phyloP scores from a whole-genome alignment of 768 basidiomycete genomes.

The Terana coerulea region DNA sequence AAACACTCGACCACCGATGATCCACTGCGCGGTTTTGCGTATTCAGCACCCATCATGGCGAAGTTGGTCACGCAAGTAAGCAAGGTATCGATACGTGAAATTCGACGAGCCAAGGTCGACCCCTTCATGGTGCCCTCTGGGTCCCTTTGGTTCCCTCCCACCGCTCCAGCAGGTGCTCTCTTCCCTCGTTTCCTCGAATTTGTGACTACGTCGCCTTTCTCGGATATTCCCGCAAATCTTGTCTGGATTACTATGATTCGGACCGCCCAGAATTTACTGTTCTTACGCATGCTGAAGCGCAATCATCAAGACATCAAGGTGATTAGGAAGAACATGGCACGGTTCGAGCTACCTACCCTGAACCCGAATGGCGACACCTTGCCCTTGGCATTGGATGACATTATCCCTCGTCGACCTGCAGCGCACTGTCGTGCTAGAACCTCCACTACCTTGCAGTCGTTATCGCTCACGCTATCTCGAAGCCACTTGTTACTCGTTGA shows the following conservation, averaged over 20 bases:
- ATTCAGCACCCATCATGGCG: slow-evolving; percentile 54
- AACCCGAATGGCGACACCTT: slow-evolving; percentile 26
- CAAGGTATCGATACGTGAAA: slow-evolving; percentile 66
- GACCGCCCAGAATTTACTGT: slow-evolving; percentile 66
- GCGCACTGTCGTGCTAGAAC: slow-evolving; percentile 6
- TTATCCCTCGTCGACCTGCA: slow-evolving; percentile 37
- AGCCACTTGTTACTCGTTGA: slow-evolving; percentile 67
- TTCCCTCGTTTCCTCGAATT: slow-evolving; percentile 47
- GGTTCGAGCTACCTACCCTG: slow-evolving; percentile 54
- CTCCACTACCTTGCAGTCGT: slow-evolving; percentile 27
- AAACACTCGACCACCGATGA: slow-evolving; percentile 40
- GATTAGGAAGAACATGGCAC: slow-evolving; percentile 60
- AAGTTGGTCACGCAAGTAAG: slow-evolving; percentile 61
- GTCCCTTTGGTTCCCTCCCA: slow-evolving; percentile 60
- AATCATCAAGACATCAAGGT: slow-evolving; percentile 66
- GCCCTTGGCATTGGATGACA: slow-evolving; percentile 41
- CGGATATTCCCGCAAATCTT: slow-evolving; percentile 39
- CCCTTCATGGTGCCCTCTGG: slow-evolving; percentile 65
- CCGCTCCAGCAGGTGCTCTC: slow-evolving; percentile 55
- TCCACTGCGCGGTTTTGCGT: slow-evolving; percentile 49
- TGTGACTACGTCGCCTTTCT: slow-evolving; percentile 18
- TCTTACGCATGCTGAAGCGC: slow-evolving; percentile 58
- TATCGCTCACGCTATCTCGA: slow-evolving; percentile 62
- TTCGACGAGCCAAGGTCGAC: slow-evolving; percentile 71
- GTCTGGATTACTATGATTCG: slow-evolving; percentile 60